A percentile compares a stretch with the other conserved stretches of the same genome.
Evolutionary conservation across 345 rosid genomes (phyloP).

Genomic region (Ceriops tagal): DNA sequence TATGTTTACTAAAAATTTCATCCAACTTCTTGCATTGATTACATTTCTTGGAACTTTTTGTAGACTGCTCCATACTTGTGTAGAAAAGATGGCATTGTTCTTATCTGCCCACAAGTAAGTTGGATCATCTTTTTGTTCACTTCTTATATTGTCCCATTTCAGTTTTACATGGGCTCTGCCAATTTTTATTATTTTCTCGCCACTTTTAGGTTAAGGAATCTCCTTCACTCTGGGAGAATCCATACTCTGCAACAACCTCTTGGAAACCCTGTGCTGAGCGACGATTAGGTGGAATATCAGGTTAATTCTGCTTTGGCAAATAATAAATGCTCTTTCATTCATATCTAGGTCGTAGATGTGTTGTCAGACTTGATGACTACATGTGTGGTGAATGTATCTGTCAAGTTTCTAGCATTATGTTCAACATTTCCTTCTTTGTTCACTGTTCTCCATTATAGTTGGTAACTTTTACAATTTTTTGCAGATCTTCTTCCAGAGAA

Average conservation of each 20-base stretch:
- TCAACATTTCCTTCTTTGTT: background rate
- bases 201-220: conserved; percentile 71
- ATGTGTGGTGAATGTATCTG: background rate
- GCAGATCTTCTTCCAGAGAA: conserved; percentile 91
- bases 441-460: background rate
- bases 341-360: no score
- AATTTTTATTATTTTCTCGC: background rate
- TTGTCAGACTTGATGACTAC: background rate
- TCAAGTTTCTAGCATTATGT: background rate
- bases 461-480: conserved; percentile 14
- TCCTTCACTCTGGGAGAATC: conserved; percentile 97
- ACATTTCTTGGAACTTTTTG: conserved; percentile 11
- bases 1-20: no score
- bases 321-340: background rate
- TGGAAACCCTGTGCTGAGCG: conserved; percentile 99
- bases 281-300: conserved; percentile 70
- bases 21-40: background rate
- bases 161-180: background rate
- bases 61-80: conserved; percentile 92
- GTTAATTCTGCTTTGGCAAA: conserved; percentile 26
- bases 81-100: conserved; percentile 92
- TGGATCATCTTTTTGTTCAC: conserved; percentile 5
- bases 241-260: conserved; percentile 87
- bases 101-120: conserved; percentile 89
- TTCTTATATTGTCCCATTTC: background rate